A percentile compares a stretch with the other conserved stretches of the same genome.
These are phyloP conservation scores for Hura crepitans DNA, from an alignment of 441 rosid species.

Conservation along the genomic window DNA sequence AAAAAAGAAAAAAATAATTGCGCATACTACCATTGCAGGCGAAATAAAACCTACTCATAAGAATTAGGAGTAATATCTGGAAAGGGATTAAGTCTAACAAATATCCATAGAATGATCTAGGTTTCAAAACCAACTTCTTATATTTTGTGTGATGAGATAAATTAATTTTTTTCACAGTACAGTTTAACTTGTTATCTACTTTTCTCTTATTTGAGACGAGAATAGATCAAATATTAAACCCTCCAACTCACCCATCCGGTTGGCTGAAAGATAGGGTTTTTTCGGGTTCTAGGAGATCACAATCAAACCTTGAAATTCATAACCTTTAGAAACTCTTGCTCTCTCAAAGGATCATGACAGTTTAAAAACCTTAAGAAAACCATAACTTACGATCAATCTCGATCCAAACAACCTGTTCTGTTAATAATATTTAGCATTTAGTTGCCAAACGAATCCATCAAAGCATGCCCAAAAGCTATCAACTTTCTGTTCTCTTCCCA, in stretches of 20 bases:
- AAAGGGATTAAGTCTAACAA: background rate
- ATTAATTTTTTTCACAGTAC: background rate
- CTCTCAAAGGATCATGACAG: background rate
- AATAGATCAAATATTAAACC: background rate
- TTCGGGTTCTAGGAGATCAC: background rate
- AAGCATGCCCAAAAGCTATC: background rate
- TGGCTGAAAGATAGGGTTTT: background rate
- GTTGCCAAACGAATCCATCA: too few relatives aligned
- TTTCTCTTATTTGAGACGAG: background rate
- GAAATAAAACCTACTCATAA: background rate
- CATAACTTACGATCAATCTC: background rate
- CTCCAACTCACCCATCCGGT: background rate
- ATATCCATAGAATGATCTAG: background rate
- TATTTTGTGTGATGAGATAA: background rate
- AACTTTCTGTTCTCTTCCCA: background rate
- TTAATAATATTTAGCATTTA: background rate
- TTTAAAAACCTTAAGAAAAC: background rate
- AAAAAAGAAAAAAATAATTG: background rate
- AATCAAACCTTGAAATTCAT: background rate
- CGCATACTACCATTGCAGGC: background rate
- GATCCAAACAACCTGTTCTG: background rate
- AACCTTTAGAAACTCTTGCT: background rate
- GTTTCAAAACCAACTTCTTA: background rate
- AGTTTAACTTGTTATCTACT: background rate
- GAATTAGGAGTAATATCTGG: background rate